A percentile compares a stretch with the other conserved stretches of the same genome.
Conservation (phyloP, 305 asterid species). For the Fraxinus ornus region DNA sequence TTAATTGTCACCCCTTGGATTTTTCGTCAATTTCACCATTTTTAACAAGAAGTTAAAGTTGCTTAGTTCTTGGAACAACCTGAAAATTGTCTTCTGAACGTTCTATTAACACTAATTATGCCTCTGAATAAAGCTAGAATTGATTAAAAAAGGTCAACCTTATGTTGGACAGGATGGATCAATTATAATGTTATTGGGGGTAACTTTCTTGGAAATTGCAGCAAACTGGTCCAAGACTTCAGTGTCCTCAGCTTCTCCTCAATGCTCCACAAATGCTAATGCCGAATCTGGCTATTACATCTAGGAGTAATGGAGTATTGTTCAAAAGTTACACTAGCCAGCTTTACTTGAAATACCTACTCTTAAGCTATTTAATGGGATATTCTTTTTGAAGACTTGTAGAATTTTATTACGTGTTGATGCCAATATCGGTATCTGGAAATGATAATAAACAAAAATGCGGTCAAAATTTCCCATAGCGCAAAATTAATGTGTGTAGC, state of each 20-base stretch:
- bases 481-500: neutral
- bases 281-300: neutral
- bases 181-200: neutral
- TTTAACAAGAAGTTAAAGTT: neutral
- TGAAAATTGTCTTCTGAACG: neutral
- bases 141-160: neutral
- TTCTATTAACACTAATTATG: neutral
- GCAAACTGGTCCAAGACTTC: neutral
- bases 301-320: neutral
- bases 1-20: neutral
- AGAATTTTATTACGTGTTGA: neutral
- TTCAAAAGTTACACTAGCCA: neutral
- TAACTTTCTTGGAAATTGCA: neutral
- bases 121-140: neutral
- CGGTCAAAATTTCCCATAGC: neutral
- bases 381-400: neutral
- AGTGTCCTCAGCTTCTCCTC: neutral
- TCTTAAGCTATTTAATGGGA: neutral
- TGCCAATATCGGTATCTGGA: neutral
- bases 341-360: neutral
- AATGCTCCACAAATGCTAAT: neutral
- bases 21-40: neutral
- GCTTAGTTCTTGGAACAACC: neutral
- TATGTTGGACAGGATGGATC: neutral
- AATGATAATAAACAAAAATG: neutral